Percentiles rank a stretch among this genome's conserved stretches.
Evolutionary conservation across 2,329 filamentous ascomycete genomes (phyloP).

Genomic region (Neonectria sp.): DNA sequence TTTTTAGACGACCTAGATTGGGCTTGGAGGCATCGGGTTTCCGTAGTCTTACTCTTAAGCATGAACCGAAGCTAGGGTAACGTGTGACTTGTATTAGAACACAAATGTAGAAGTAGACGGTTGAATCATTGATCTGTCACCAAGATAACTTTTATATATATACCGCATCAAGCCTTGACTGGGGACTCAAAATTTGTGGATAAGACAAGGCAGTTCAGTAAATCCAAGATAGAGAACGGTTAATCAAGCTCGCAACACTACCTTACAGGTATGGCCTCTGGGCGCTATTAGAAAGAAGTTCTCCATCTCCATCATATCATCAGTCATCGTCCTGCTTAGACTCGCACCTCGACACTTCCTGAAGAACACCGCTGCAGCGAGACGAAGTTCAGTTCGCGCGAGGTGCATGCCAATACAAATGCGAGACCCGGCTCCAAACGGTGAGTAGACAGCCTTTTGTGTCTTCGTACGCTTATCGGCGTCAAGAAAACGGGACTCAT

Average conservation of each 20-base stretch:
- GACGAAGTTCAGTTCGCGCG: slow-evolving; percentile 34
- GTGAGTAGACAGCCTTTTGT: slow-evolving; percentile 6
- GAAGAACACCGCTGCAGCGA: slow-evolving; percentile 31
- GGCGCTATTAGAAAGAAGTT: slow-evolving; percentile 19
- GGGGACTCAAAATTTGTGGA: neutral
- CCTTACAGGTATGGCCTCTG: slow-evolving; percentile 9
- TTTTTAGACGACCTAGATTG: neutral
- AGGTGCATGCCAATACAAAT: slow-evolving; percentile 34
- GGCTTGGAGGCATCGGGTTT: neutral
- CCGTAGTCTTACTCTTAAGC: neutral
- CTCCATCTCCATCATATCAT: slow-evolving; percentile 33
- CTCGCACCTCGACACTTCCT: slow-evolving; percentile 14
- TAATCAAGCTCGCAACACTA: neutral
- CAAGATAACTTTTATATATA: neutral
- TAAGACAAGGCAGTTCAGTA: neutral
- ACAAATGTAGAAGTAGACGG: neutral
- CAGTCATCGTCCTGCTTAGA: slow-evolving; percentile 6
- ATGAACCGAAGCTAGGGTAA: neutral
- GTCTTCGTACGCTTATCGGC: neutral
- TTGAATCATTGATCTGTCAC: neutral
- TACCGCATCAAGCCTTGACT: neutral
- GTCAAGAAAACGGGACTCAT: slow-evolving; percentile 10
- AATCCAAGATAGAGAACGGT: too few relatives aligned
- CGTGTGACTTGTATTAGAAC: neutral
- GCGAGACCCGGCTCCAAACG: slow-evolving; percentile 33